phyloP scores from a whole-genome alignment of 2,329 filamentous ascomycete species.

The Monilinia fructicola region DNA sequence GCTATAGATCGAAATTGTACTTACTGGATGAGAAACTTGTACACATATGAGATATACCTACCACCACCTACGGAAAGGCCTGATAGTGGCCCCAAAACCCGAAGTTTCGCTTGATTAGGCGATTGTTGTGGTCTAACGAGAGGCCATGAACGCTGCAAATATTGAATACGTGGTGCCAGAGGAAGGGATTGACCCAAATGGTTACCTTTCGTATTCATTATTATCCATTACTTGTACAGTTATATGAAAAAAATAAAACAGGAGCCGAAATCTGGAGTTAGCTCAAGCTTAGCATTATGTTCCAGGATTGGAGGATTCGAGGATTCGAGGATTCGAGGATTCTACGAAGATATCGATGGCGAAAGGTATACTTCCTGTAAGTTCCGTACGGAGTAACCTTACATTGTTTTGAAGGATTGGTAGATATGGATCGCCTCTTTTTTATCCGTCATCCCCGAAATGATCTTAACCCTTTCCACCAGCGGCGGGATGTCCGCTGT shows the following conservation, averaged over 20 bases:
- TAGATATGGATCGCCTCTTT: neutral
- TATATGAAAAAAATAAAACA: neutral
- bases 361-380: neutral
- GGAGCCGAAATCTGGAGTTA: neutral
- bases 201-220: neutral
- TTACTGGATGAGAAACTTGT: conserved; percentile 20
- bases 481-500: conserved; percentile 6
- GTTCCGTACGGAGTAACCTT: too few species aligned
- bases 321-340: neutral
- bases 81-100: neutral
- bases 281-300: neutral
- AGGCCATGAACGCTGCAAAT: conserved; percentile 11
- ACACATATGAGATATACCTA: conserved; percentile 10
- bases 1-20: neutral
- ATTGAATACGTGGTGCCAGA: conserved; percentile 19
- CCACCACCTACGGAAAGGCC: too few species aligned
- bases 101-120: conserved; percentile 7
- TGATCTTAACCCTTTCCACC: neutral
- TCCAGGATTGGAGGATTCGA: neutral
- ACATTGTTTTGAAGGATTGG: neutral
- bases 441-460: neutral
- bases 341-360: neutral
- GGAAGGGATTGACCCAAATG: neutral
- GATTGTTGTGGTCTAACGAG: conserved; percentile 7
- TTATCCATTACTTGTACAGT: too few species aligned